phyloP scores from a whole-genome alignment of 1,284 basidiomycete species.

The Boletus smithii region DNA sequence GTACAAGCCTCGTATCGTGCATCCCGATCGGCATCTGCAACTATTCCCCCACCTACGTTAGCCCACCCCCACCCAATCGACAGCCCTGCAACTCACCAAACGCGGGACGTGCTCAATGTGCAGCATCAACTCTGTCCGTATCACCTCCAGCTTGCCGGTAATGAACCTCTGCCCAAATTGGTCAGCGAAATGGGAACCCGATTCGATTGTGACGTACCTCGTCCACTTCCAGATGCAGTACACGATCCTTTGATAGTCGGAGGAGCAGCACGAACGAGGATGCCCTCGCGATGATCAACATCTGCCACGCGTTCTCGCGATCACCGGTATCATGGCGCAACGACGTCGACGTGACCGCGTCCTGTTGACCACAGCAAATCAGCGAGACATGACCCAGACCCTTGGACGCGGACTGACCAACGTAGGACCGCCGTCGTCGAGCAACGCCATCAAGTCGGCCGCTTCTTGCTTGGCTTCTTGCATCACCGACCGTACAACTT shows the following conservation, averaged over 20 bases:
- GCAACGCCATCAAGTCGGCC: slow-evolving; percentile 11
- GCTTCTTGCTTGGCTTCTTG: slow-evolving; percentile 22
- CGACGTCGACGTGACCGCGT: slow-evolving; percentile 3
- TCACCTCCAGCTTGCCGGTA: slow-evolving; percentile 20
- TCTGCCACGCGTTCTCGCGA: slow-evolving; percentile 8
- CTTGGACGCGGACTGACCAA: slow-evolving; percentile 14
- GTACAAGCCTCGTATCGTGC: slow-evolving; percentile 23
- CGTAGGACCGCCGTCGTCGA: slow-evolving; percentile 11
- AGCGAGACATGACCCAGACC: background rate
- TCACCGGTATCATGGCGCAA: background rate
- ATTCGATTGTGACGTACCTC: slow-evolving; percentile 17
- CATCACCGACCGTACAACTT: slow-evolving; percentile 9
- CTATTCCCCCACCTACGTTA: slow-evolving; percentile 13
- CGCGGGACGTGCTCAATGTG: slow-evolving; percentile 14
- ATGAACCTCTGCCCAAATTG: slow-evolving; percentile 15
- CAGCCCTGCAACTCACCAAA: slow-evolving; percentile 17
- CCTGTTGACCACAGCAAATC: slow-evolving; percentile 15
- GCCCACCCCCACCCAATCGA: background rate
- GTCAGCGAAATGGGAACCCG: background rate
- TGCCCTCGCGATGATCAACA: slow-evolving; percentile 20
- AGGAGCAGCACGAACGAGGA: slow-evolving; percentile 24
- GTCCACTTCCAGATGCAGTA: slow-evolving; percentile 28
- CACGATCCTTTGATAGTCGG: slow-evolving; percentile 19
- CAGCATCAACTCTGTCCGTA: slow-evolving; percentile 19
- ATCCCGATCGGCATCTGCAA: slow-evolving; percentile 15